phyloP scores from a whole-genome alignment of 202 grass and related monocot genomes.

The Hordeum pubiflorum region DNA sequence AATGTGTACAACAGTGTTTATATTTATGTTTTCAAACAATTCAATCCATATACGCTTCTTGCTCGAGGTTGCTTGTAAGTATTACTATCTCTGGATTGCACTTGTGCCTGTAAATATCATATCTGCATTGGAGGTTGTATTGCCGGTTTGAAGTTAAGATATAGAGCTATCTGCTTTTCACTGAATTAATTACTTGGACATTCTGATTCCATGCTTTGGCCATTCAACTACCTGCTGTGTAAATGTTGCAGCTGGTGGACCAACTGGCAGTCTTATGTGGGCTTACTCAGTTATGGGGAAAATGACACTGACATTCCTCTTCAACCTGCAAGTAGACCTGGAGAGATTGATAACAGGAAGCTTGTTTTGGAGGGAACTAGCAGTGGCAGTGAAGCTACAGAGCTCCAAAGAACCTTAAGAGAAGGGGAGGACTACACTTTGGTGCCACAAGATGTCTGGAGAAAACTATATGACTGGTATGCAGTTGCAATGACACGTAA shows the following conservation, averaged over 20 bases:
- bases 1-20: neutral
- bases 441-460: slow-evolving; percentile 79
- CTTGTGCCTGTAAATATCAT: neutral
- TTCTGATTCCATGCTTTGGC: neutral
- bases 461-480: slow-evolving; percentile 76
- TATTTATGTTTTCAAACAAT: neutral
- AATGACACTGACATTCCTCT: slow-evolving; percentile 32
- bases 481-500: neutral
- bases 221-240: neutral
- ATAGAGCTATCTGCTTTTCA: neutral
- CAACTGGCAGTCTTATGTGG: slow-evolving; percentile 69
- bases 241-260: slow-evolving; percentile 83
- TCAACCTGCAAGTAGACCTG: slow-evolving; percentile 44
- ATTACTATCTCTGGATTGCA: neutral
- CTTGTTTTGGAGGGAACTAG: slow-evolving; percentile 56
- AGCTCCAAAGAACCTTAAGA: slow-evolving; percentile 66
- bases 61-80: neutral
- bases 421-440: slow-evolving; percentile 77
- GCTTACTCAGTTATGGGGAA: slow-evolving; percentile 27
- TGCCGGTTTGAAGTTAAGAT: slow-evolving; percentile 8
- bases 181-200: neutral
- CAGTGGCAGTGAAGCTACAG: slow-evolving; percentile 36
- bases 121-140: neutral
- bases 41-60: neutral
- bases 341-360: slow-evolving; percentile 90